Conservation (phyloP, 805 yeast genomes). For the Candida incommunis region DNA sequence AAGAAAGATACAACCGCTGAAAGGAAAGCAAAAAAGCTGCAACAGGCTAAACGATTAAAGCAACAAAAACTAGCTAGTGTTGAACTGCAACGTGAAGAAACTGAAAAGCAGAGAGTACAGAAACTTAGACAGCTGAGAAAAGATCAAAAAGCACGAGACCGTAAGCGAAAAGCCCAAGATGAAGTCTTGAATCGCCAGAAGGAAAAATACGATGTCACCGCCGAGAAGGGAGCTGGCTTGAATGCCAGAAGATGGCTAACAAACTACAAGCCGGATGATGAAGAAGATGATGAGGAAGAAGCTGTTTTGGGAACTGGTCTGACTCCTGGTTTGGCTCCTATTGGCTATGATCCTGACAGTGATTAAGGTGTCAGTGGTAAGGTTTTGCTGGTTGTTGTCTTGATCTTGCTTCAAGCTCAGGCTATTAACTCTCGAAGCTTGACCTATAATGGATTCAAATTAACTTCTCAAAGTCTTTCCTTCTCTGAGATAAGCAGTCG, state of each 20-base stretch:
- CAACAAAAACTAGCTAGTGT: not conserved
- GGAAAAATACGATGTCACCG: not conserved
- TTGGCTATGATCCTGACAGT: constrained; percentile 14
- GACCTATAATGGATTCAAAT: too few species aligned
- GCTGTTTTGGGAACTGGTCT: constrained; percentile 7
- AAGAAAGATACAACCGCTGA: not conserved
- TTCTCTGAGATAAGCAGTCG: too few species aligned
- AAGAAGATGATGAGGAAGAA: not conserved
- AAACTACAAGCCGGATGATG: not conserved
- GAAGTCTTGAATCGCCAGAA: not conserved
- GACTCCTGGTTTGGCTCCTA: constrained; percentile 18
- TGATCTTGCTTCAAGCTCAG: too few species aligned
- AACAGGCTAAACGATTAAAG: not conserved
- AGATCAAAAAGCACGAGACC: not conserved
- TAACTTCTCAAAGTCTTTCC: too few species aligned
- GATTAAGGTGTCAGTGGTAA: constrained; percentile 2
- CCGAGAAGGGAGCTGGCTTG: constrained; percentile 1
- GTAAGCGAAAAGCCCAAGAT: not conserved
- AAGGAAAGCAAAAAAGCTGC: not conserved
- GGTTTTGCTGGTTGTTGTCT: not conserved
- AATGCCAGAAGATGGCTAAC: not conserved
- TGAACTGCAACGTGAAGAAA: not conserved
- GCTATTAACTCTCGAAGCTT: too few species aligned
- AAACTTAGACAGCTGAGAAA: not conserved
- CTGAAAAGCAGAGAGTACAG: not conserved